A percentile compares a stretch with the other conserved stretches of the same genome.
phyloP scores from a whole-genome alignment of 345 rosid species.

The Eucalyptus cloeziana region DNA sequence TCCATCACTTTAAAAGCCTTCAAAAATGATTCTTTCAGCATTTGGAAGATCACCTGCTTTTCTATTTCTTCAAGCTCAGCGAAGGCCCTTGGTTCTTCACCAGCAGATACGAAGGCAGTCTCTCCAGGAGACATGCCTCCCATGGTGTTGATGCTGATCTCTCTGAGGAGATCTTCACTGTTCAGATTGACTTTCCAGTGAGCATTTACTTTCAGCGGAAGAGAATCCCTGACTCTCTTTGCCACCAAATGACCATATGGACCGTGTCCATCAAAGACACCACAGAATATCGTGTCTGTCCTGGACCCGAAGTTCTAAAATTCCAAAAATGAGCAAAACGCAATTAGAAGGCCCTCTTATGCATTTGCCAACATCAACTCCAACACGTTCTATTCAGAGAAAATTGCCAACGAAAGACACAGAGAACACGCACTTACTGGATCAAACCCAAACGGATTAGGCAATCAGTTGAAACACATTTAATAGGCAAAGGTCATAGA shows the following conservation, averaged over 20 bases:
- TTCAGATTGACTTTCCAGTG: slow-evolving; percentile 62
- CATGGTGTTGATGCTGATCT: slow-evolving; percentile 32
- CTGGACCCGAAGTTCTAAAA: slow-evolving; percentile 75
- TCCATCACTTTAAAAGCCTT: slow-evolving; percentile 95
- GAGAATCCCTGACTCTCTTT: slow-evolving; percentile 84
- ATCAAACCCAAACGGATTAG: background rate
- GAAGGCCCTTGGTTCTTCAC: slow-evolving; percentile 54
- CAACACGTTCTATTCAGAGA: background rate
- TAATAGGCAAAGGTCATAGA: background rate
- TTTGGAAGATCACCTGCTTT: slow-evolving; percentile 37
- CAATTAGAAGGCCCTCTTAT: background rate
- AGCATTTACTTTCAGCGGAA: slow-evolving; percentile 74
- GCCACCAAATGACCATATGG: slow-evolving; percentile 98
- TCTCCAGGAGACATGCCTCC: slow-evolving; percentile 48
- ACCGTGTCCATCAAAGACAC: slow-evolving; percentile 99
- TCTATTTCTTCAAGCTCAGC: slow-evolving; percentile 35
- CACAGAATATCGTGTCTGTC: slow-evolving; percentile 82
- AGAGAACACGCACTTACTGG: background rate
- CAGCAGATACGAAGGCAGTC: slow-evolving; percentile 41
- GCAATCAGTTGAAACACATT: background rate
- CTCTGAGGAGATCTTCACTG: slow-evolving; percentile 36
- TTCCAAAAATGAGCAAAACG: background rate
- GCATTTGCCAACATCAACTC: background rate
- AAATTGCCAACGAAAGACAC: background rate
- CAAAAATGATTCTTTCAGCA: slow-evolving; percentile 72